phyloP scores from a whole-genome alignment of 176 grass and related monocot species.

The Aegilops bicornis region DNA sequence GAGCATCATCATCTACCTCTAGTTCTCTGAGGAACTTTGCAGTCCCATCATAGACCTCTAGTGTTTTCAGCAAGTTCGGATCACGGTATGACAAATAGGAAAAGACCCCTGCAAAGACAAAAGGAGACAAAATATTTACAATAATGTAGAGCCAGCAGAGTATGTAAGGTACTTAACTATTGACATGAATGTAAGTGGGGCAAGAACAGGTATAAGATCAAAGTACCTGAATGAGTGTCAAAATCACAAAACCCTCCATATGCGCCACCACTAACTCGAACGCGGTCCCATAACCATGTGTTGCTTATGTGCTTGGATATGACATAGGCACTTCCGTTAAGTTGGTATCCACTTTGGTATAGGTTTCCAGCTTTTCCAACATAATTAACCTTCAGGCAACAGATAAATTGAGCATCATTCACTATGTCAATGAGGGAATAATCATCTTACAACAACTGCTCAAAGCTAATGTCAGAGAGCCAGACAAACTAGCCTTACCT shows the following conservation, averaged over 20 bases:
- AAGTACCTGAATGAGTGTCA: conserved; percentile 90
- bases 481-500: conserved; percentile 44
- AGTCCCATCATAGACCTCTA: conserved; percentile 91
- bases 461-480: conserved; percentile 26
- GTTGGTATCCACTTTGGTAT: conserved; percentile 90
- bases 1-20: conserved; percentile 77
- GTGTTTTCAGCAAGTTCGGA: conserved; percentile 96
- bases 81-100: conserved; percentile 99
- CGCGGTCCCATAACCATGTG: conserved; percentile 94
- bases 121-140: conserved; percentile 24
- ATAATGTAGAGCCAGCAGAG: conserved; percentile 15
- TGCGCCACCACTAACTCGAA: conserved; percentile 95
- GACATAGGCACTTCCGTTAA: conserved; percentile 93
- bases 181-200: background rate
- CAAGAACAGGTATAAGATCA: background rate
- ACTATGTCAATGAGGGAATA: background rate
- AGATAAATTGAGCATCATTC: conserved; percentile 24
- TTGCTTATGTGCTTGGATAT: conserved; percentile 96
- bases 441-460: background rate
- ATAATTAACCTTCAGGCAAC: conserved; percentile 88
- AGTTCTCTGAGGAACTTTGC: conserved; percentile 87
- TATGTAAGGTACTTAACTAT: background rate
- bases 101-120: conserved; percentile 68
- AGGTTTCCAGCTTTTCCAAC: conserved; percentile 94
- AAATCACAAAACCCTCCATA: conserved; percentile 99